phyloP scores from a whole-genome alignment of 2,329 filamentous ascomycete species.

The Exophiala oligosperma region DNA sequence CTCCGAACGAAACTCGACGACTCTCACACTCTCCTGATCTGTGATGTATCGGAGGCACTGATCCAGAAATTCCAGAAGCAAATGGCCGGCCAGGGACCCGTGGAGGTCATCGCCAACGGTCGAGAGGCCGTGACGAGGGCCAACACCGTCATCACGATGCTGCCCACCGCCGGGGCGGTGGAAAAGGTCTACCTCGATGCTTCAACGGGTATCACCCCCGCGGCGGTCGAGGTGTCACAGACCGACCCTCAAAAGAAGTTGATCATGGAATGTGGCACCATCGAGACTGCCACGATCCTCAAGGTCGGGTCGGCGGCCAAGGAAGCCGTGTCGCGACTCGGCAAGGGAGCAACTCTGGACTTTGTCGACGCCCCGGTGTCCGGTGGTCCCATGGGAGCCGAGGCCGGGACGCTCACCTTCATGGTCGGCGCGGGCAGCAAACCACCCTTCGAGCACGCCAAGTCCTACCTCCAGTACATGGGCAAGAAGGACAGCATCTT shows the following conservation, averaged over 20 bases:
- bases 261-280: slow-evolving; percentile 56
- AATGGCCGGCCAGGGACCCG: slow-evolving; percentile 35
- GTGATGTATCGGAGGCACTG: slow-evolving; percentile 40
- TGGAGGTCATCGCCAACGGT: slow-evolving; percentile 39
- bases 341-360: slow-evolving; percentile 32
- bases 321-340: slow-evolving; percentile 17
- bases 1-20: slow-evolving; percentile 38
- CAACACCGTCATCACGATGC: slow-evolving; percentile 55
- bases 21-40: slow-evolving; percentile 37
- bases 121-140: slow-evolving; percentile 41
- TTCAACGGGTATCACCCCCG: slow-evolving; percentile 39
- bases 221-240: slow-evolving; percentile 34
- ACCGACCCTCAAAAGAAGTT: slow-evolving; percentile 48
- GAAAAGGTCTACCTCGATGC: slow-evolving; percentile 52
- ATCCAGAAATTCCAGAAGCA: slow-evolving; percentile 41
- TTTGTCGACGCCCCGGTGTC: slow-evolving; percentile 58
- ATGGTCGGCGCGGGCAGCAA: slow-evolving; percentile 53
- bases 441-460: slow-evolving; percentile 41
- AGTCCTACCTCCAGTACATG: slow-evolving; percentile 39
- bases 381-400: slow-evolving; percentile 54
- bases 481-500: slow-evolving; percentile 52
- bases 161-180: slow-evolving; percentile 55
- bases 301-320: slow-evolving; percentile 40
- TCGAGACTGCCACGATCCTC: slow-evolving; percentile 54
- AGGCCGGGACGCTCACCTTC: slow-evolving; percentile 54